Conservation (phyloP, 805 yeast species). For the Torulaspora delbrueckii region DNA sequence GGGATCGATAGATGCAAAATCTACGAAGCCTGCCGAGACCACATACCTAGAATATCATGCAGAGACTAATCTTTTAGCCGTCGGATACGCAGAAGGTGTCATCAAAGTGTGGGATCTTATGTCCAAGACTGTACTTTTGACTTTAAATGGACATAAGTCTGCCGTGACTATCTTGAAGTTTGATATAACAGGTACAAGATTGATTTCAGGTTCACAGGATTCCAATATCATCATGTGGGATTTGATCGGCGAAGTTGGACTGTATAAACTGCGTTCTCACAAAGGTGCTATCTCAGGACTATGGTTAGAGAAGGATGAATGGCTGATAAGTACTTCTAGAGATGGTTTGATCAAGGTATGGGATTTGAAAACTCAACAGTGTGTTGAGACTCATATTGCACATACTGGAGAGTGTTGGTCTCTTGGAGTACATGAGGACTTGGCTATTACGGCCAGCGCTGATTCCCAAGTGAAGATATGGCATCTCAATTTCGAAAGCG, state of each 20-base stretch:
- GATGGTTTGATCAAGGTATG: constrained; percentile 91
- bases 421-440: constrained; percentile 45
- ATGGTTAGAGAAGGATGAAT: constrained; percentile 48
- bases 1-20: constrained; percentile 63
- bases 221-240: constrained; percentile 90
- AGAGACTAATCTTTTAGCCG: constrained; percentile 68
- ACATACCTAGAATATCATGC: constrained; percentile 55
- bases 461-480: constrained; percentile 82
- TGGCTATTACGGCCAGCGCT: constrained; percentile 68
- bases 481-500: constrained; percentile 54
- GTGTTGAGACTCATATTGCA: constrained; percentile 91
- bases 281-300: constrained; percentile 83
- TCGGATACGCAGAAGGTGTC: constrained; percentile 86
- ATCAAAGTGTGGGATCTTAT: constrained; percentile 88
- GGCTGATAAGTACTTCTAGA: constrained; percentile 71
- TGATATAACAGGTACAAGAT: constrained; percentile 76
- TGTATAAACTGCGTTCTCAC: constrained; percentile 83
- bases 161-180: constrained; percentile 66
- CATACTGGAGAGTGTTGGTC: constrained; percentile 94
- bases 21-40: constrained; percentile 58
- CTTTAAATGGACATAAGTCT: constrained; percentile 87
- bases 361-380: constrained; percentile 86
- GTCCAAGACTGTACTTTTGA: constrained; percentile 70
- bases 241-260: constrained; percentile 84
- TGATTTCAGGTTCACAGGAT: constrained; percentile 84